phyloP scores from a whole-genome alignment of 495 filamentous ascomycete genomes.

The Penicillium crystallinum region DNA sequence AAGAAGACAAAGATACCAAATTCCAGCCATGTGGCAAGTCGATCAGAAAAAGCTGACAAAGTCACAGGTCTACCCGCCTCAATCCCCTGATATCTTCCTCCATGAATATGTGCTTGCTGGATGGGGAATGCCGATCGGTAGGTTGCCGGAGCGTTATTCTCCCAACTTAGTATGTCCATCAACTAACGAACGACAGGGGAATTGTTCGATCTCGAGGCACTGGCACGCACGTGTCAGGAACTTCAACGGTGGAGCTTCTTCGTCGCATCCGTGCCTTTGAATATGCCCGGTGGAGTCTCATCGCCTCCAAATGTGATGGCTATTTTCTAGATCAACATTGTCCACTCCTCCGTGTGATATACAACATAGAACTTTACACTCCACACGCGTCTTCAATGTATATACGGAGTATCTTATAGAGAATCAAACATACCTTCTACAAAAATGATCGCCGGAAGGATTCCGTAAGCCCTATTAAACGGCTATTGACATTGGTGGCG shows the following conservation, averaged over 20 bases:
- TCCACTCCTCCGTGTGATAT: background rate
- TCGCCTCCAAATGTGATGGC: slow-evolving; percentile 45
- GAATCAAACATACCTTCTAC: no score
- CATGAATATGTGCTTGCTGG: slow-evolving; percentile 51
- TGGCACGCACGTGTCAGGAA: slow-evolving; percentile 40
- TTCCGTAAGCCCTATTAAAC: no score
- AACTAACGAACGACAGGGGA: slow-evolving; percentile 31
- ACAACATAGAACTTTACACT: no score
- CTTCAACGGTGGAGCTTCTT: slow-evolving; percentile 51
- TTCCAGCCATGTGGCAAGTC: background rate
- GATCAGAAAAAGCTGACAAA: slow-evolving; percentile 3
- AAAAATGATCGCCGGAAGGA: no score
- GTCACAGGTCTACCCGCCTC: slow-evolving; percentile 29
- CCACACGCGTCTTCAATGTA: no score
- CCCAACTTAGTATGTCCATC: background rate
- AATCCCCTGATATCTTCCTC: slow-evolving; percentile 31
- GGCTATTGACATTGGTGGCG: no score
- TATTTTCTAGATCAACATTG: slow-evolving; percentile 30
- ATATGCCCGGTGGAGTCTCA: slow-evolving; percentile 48
- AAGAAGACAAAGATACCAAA: background rate
- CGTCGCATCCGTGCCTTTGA: slow-evolving; percentile 47
- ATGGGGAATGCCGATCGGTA: slow-evolving; percentile 55
- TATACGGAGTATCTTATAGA: no score
- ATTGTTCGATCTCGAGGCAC: slow-evolving; percentile 50
- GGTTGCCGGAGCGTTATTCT: background rate